Conservation (phyloP, 2,329 filamentous ascomycete species). For the Cladophialophora bantiana region DNA sequence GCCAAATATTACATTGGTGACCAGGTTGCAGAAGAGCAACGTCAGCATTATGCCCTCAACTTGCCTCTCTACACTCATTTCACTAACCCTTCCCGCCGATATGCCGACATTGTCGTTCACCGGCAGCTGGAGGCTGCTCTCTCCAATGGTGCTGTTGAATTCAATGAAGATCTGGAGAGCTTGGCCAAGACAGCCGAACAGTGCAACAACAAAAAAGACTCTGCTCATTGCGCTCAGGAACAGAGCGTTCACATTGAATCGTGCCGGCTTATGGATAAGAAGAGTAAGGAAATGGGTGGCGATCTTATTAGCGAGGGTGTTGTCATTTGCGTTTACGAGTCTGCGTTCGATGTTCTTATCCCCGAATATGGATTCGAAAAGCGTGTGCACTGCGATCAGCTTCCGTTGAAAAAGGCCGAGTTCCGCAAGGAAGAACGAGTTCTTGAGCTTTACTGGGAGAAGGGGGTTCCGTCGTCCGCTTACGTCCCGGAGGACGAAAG, state of each 20-base stretch:
- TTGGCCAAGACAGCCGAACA: slow-evolving; percentile 91
- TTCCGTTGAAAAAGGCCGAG: slow-evolving; percentile 97
- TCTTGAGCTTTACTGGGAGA: slow-evolving; percentile 98
- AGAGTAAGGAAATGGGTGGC: slow-evolving; percentile 81
- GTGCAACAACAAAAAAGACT: slow-evolving; percentile 99
- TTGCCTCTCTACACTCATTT: slow-evolving; percentile 96
- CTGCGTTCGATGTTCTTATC: slow-evolving; percentile 96
- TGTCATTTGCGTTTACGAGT: slow-evolving; percentile 96
- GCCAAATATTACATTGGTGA: slow-evolving; percentile 92
- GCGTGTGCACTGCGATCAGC: slow-evolving; percentile 96
- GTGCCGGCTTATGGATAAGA: slow-evolving; percentile 94
- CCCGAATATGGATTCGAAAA: slow-evolving; percentile 99
- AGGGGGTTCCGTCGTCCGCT: slow-evolving; percentile 93
- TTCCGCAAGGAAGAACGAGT: slow-evolving; percentile 96
- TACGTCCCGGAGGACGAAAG: slow-evolving; percentile 97
- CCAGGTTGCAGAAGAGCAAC: slow-evolving; percentile 77
- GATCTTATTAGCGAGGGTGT: slow-evolving; percentile 96
- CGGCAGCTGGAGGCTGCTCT: slow-evolving; percentile 89
- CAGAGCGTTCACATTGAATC: slow-evolving; percentile 99
- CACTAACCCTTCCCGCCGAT: slow-evolving; percentile 91
- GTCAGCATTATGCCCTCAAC: slow-evolving; percentile 91
- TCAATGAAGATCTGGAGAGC: slow-evolving; percentile 84
- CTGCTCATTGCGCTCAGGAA: slow-evolving; percentile 94
- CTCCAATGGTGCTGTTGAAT: slow-evolving; percentile 81
- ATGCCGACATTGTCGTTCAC: slow-evolving; percentile 93